Percentiles rank a stretch among this genome's conserved stretches.
phyloP scores from a whole-genome alignment of 2,329 filamentous ascomycete genomes.

The Colletotrichum lini region DNA sequence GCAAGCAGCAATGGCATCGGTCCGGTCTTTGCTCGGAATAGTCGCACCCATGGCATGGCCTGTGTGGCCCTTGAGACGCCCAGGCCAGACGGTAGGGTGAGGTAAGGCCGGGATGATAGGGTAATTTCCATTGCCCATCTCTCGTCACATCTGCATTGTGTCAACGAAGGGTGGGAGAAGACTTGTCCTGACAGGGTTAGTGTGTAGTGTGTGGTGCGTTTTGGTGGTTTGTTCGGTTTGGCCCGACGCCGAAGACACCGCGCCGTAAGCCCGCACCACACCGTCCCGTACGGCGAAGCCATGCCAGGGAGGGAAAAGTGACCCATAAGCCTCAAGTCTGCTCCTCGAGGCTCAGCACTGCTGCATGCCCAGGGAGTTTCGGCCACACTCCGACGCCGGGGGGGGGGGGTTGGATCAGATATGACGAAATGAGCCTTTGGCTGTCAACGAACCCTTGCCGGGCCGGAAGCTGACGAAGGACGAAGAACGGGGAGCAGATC shows the following conservation, averaged over 20 bases:
- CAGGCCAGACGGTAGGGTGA: constrained; percentile 15
- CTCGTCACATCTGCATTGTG: neutral
- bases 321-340: constrained; percentile 7
- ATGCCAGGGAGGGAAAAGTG: constrained; percentile 1
- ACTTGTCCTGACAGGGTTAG: constrained; percentile 4
- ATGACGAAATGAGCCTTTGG: constrained; percentile 25
- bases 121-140: constrained; percentile 13
- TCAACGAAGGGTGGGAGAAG: neutral
- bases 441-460: constrained; percentile 6
- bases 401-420: constrained; percentile 28
- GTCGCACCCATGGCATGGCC: constrained; percentile 30
- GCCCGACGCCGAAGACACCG: neutral
- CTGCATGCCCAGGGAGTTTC: constrained; percentile 28
- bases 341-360: constrained; percentile 23
- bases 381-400: constrained; percentile 39
- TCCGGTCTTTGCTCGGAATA: constrained; percentile 32
- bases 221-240: neutral
- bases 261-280: neutral
- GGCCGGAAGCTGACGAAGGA: neutral
- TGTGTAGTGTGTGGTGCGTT: neutral
- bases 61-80: constrained; percentile 24
- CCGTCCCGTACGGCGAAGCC: constrained; percentile 12
- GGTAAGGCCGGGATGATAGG: neutral
- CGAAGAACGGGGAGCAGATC: neutral
- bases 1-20: constrained; percentile 1